Percentiles rank a stretch among this genome's conserved stretches.
Evolutionary conservation across 345 rosid species (phyloP).

Genomic region (Xanthoceras sorbifolium): DNA sequence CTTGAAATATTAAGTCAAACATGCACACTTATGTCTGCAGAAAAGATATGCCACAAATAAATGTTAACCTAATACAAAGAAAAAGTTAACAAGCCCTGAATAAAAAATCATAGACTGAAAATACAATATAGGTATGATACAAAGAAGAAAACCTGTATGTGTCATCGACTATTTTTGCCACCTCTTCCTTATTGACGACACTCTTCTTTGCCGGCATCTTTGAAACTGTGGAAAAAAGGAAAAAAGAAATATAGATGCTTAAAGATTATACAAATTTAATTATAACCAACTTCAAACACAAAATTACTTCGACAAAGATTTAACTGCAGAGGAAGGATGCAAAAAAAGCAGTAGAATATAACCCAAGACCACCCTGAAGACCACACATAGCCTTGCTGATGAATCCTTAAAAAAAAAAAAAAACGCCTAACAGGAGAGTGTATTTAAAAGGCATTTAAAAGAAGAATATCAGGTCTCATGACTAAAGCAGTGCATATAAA

Average conservation of each 20-base stretch:
- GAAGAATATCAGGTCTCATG: too few relatives aligned
- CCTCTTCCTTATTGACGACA: constrained; percentile 72
- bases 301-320: background rate
- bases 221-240: constrained; percentile 48
- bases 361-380: background rate
- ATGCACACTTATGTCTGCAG: background rate
- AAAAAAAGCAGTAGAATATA: background rate
- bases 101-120: background rate
- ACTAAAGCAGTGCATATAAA: background rate
- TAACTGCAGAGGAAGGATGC: background rate
- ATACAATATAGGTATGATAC: constrained; percentile 1
- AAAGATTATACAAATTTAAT: background rate
- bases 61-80: background rate
- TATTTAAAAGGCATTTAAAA: too few relatives aligned
- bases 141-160: constrained; percentile 65
- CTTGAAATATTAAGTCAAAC: background rate
- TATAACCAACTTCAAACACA: background rate
- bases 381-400: background rate
- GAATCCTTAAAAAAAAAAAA: too few relatives aligned
- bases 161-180: constrained; percentile 86
- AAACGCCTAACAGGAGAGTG: too few relatives aligned
- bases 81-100: background rate
- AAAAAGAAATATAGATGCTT: background rate
- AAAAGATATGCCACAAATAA: background rate
- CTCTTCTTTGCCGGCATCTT: constrained; percentile 75